These are phyloP conservation scores for Fraxinus sp. DNA, from an alignment of 305 asterid genomes.

Conservation along the genomic window DNA sequence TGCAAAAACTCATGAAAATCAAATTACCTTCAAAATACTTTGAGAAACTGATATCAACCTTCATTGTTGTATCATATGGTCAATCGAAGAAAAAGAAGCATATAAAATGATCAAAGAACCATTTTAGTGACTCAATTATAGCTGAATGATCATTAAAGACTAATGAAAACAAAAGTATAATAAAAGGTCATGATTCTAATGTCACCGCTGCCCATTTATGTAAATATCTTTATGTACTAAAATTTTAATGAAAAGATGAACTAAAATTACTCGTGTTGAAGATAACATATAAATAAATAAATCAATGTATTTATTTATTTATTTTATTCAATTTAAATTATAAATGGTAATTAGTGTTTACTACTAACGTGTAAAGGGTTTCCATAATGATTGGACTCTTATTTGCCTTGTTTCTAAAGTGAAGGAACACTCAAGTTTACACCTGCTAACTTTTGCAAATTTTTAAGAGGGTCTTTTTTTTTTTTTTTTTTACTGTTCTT, in stretches of 20 bases:
- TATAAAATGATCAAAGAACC: not conserved
- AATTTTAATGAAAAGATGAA: not conserved
- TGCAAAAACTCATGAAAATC: not conserved
- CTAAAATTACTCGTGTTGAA: not conserved
- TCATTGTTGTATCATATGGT: not conserved
- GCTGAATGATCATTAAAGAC: not conserved
- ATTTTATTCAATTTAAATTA: not conserved
- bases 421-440: not conserved
- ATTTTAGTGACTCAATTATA: not conserved
- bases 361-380: not conserved
- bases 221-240: not conserved
- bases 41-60: not conserved
- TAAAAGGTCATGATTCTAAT: not conserved
- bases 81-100: not conserved
- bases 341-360: not conserved
- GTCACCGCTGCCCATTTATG: not conserved
- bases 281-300: not conserved
- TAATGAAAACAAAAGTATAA: not conserved
- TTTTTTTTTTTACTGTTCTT: too few species aligned
- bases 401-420: not conserved
- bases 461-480: too few species aligned
- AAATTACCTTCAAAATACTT: not conserved
- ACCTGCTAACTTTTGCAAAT: not conserved
- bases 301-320: not conserved
- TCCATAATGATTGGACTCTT: not conserved